Conservation (phyloP, 1,139 yeast genomes). For the Scheffersomyces stambukii region DNA sequence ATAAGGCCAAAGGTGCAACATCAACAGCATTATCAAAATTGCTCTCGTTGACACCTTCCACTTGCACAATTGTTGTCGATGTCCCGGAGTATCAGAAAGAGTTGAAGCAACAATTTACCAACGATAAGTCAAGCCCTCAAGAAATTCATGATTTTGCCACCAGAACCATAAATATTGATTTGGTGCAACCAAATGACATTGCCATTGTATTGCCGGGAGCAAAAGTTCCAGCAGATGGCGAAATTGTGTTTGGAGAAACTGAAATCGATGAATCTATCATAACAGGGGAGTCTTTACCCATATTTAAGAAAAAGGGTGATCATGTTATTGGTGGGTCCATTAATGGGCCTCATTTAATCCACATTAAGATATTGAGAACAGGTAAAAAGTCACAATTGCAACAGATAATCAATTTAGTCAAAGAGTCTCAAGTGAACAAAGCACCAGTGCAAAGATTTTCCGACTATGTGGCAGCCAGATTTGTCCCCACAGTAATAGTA, state of each 20-base stretch:
- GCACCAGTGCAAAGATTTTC: slow-evolving; percentile 92
- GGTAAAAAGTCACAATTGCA: slow-evolving; percentile 86
- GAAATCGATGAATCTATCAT: slow-evolving; percentile 84
- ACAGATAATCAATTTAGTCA: slow-evolving; percentile 80
- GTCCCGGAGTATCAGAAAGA: slow-evolving; percentile 21
- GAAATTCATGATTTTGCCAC: slow-evolving; percentile 19
- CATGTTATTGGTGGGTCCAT: slow-evolving; percentile 85
- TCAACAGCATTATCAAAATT: slow-evolving; percentile 81
- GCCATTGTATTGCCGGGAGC: slow-evolving; percentile 82
- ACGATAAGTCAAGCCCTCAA: slow-evolving; percentile 4
- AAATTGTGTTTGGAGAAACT: slow-evolving; percentile 68
- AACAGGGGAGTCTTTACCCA: slow-evolving; percentile 87
- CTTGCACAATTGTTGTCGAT: slow-evolving; percentile 60
- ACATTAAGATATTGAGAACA: slow-evolving; percentile 61
- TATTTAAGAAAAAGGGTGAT: slow-evolving; percentile 58
- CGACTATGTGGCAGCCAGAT: slow-evolving; percentile 77
- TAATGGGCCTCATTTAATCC: slow-evolving; percentile 73
- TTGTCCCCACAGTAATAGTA: slow-evolving; percentile 71
- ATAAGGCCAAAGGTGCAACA: slow-evolving; percentile 90
- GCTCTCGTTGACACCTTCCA: slow-evolving; percentile 75
- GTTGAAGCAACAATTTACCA: slow-evolving; percentile 10
- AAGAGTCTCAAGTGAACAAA: slow-evolving; percentile 80
- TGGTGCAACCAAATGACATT: slow-evolving; percentile 73
- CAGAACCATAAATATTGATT: slow-evolving; percentile 57
- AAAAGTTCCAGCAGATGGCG: slow-evolving; percentile 89